Evolutionary conservation across 2,329 filamentous ascomycete genomes (phyloP).

Genomic region (Curvularia spicifera): DNA sequence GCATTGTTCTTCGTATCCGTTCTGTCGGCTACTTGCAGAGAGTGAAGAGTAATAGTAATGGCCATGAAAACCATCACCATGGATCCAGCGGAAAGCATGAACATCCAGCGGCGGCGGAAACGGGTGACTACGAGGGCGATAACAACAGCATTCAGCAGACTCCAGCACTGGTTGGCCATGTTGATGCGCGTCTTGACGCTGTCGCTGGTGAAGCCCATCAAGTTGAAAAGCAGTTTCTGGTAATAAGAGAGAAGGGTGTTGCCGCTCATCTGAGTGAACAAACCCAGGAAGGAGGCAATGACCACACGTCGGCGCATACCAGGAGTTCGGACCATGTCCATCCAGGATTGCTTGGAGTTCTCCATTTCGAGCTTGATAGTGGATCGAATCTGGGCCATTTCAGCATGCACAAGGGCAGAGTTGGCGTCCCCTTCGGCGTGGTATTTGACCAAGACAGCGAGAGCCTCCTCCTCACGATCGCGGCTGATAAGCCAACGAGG

Average conservation of each 20-base stretch:
- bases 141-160: constrained; percentile 47
- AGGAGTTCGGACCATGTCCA: constrained; percentile 58
- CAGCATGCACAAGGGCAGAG: constrained; percentile 56
- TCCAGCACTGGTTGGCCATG: constrained; percentile 52
- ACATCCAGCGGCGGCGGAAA: constrained; percentile 54
- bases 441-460: constrained; percentile 48
- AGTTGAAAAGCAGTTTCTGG: constrained; percentile 45
- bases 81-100: constrained; percentile 57
- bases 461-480: constrained; percentile 56
- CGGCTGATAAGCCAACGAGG: constrained; percentile 60
- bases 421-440: constrained; percentile 53
- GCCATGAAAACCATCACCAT: constrained; percentile 62
- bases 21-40: constrained; percentile 51
- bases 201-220: constrained; percentile 50
- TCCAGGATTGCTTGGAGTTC: constrained; percentile 60
- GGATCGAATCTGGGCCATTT: constrained; percentile 66
- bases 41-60: constrained; percentile 61
- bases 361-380: constrained; percentile 64
- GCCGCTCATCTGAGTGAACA: constrained; percentile 51
- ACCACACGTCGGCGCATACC: constrained; percentile 50
- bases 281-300: constrained; percentile 41
- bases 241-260: constrained; percentile 51
- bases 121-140: constrained; percentile 51
- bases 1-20: constrained; percentile 39
- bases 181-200: constrained; percentile 53